These are phyloP conservation scores for Rhizophagus clarus DNA, from an alignment of 192 early-diverging fungal species.

Conservation along the genomic window DNA sequence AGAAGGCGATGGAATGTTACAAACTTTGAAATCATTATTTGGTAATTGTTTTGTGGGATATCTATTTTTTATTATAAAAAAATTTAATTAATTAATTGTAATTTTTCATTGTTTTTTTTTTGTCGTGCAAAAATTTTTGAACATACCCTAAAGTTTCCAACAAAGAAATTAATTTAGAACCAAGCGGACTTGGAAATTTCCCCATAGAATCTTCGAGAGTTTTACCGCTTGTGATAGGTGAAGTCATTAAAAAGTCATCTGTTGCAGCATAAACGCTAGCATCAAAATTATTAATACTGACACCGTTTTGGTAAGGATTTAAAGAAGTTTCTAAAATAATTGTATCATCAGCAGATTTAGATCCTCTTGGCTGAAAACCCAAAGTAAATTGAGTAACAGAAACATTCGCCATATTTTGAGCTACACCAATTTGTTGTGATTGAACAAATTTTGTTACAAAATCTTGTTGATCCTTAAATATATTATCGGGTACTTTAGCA, in stretches of 20 bases:
- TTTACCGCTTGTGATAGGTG: background rate
- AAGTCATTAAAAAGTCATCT: slow-evolving; percentile 42
- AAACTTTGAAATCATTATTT: background rate
- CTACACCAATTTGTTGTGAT: slow-evolving; percentile 7
- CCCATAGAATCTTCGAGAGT: background rate
- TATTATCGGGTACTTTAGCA: background rate
- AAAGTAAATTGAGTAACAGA: background rate
- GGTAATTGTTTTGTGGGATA: background rate
- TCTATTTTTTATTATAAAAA: background rate
- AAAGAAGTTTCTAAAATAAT: slow-evolving; percentile 40
- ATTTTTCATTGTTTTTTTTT: too few relatives aligned
- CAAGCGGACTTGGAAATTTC: background rate
- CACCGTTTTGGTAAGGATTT: slow-evolving; percentile 36
- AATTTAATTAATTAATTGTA: too few relatives aligned
- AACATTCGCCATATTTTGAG: background rate
- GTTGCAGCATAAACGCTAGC: slow-evolving; percentile 26
- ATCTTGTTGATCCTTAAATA: background rate
- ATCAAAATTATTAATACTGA: slow-evolving; percentile 44
- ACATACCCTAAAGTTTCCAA: background rate
- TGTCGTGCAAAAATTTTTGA: background rate
- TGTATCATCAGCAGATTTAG: background rate
- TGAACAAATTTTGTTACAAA: background rate
- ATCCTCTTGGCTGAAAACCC: slow-evolving; percentile 19
- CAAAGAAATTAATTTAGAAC: background rate
- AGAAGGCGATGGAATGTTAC: background rate